Evolutionary conservation across 202 grass and related monocot species (phyloP).

Genomic region (Miscanthus sacchariflorus): DNA sequence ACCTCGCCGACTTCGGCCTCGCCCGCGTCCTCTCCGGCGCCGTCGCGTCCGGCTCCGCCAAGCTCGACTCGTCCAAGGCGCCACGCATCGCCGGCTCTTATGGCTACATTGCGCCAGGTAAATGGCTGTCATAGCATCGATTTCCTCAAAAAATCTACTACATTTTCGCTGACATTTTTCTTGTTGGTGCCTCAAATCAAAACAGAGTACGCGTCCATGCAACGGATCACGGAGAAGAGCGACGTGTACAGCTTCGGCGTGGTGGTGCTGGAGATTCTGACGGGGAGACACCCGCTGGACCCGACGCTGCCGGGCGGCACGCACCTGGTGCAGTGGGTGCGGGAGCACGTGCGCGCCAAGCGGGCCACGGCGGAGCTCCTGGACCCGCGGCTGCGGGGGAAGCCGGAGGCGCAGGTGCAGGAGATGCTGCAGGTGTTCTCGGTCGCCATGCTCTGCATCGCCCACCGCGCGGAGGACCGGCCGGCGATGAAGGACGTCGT

Average conservation of each 20-base stretch:
- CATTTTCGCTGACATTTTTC: background rate
- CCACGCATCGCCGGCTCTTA: slow-evolving; percentile 85
- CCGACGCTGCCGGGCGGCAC: slow-evolving; percentile 76
- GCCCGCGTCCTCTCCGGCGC: slow-evolving; percentile 67
- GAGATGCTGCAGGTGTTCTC: slow-evolving; percentile 84
- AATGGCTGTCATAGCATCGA: background rate
- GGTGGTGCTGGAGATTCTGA: slow-evolving; percentile 82
- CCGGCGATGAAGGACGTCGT: slow-evolving; percentile 92
- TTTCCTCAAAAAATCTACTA: too few relatives aligned
- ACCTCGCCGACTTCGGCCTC: slow-evolving; percentile 97
- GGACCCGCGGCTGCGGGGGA: slow-evolving; percentile 71
- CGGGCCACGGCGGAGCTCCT: slow-evolving; percentile 56
- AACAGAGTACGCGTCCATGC: slow-evolving; percentile 90
- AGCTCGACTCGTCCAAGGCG: slow-evolving; percentile 69
- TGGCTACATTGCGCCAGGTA: slow-evolving; percentile 95
- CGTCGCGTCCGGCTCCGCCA: slow-evolving; percentile 27
- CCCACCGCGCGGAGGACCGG: slow-evolving; percentile 65
- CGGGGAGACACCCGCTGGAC: slow-evolving; percentile 78
- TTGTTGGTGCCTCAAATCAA: background rate
- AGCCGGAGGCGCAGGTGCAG: slow-evolving; percentile 71
- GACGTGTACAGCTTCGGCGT: slow-evolving; percentile 93
- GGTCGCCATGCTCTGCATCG: slow-evolving; percentile 72
- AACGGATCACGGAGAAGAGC: slow-evolving; percentile 91
- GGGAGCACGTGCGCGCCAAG: slow-evolving; percentile 70
- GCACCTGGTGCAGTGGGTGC: slow-evolving; percentile 89